Evolutionary conservation across 2,329 filamentous ascomycete species (phyloP).

Genomic region (Cytospora schulzeri): DNA sequence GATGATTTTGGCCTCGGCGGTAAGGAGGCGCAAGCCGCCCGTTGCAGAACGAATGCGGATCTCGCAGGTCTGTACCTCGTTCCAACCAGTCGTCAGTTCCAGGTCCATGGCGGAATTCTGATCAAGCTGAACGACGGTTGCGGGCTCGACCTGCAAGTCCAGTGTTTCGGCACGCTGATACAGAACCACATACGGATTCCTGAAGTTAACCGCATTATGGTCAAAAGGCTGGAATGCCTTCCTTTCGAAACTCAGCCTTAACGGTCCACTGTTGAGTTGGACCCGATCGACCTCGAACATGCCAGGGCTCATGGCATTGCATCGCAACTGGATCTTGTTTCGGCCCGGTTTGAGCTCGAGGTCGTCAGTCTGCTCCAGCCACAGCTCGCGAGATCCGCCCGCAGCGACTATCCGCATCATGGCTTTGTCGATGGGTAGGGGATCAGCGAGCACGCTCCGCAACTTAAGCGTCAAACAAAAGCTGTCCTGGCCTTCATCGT

Average conservation of each 20-base stretch:
- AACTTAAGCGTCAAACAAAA: slow-evolving; percentile 72
- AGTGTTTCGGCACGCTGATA: slow-evolving; percentile 73
- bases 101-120: slow-evolving; percentile 78
- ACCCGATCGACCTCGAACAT: slow-evolving; percentile 76
- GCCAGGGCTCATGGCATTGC: slow-evolving; percentile 65
- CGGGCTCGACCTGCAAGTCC: slow-evolving; percentile 66
- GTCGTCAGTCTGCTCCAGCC: slow-evolving; percentile 37
- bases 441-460: slow-evolving; percentile 71
- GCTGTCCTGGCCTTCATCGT: slow-evolving; percentile 72
- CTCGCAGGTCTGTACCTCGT: slow-evolving; percentile 62
- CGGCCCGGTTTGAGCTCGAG: slow-evolving; percentile 57
- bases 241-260: slow-evolving; percentile 67
- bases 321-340: slow-evolving; percentile 48
- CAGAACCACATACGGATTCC: slow-evolving; percentile 65
- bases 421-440: slow-evolving; percentile 66
- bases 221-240: slow-evolving; percentile 51
- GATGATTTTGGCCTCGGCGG: slow-evolving; percentile 58
- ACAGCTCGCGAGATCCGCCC: slow-evolving; percentile 60
- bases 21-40: slow-evolving; percentile 65
- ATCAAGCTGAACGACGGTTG: slow-evolving; percentile 76
- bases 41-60: slow-evolving; percentile 66
- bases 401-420: slow-evolving; percentile 64
- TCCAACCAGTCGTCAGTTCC: slow-evolving; percentile 72
- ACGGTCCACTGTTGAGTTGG: slow-evolving; percentile 63
- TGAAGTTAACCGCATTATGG: slow-evolving; percentile 54